A percentile compares a stretch with the other conserved stretches of the same genome.
Conservation (phyloP, 805 yeast genomes). For the Kuraishia hungarica region DNA sequence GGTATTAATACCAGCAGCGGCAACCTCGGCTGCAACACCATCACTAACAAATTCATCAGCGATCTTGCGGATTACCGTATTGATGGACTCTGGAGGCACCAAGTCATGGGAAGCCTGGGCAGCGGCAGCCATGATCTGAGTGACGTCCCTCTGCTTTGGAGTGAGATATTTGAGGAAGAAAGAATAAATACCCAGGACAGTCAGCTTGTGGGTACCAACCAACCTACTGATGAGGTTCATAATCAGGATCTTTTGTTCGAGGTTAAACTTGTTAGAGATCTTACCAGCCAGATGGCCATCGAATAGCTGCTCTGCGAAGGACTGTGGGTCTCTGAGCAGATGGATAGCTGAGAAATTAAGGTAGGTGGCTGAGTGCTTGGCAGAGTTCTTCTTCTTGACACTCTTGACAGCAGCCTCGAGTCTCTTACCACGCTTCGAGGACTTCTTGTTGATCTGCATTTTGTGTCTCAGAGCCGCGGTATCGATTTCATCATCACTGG, state of each 20-base stretch:
- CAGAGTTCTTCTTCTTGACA: slow-evolving; percentile 54
- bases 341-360: slow-evolving; percentile 94
- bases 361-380: slow-evolving; percentile 53
- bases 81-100: slow-evolving; percentile 90
- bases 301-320: slow-evolving; percentile 84
- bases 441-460: slow-evolving; percentile 75
- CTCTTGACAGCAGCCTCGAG: slow-evolving; percentile 66
- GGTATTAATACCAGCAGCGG: slow-evolving; percentile 95
- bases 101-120: slow-evolving; percentile 96
- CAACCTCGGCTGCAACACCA: slow-evolving; percentile 97
- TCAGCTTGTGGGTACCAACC: slow-evolving; percentile 90
- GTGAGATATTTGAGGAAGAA: slow-evolving; percentile 83
- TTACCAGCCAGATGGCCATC: slow-evolving; percentile 64
- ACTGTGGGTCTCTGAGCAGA: slow-evolving; percentile 92
- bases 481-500: slow-evolving; percentile 69
- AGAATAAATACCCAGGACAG: slow-evolving; percentile 83
- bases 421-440: slow-evolving; percentile 72
- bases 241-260: slow-evolving; percentile 84
- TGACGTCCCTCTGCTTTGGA: slow-evolving; percentile 90
- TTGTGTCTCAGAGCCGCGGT: slow-evolving; percentile 69
- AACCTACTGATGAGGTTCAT: slow-evolving; percentile 83
- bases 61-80: slow-evolving; percentile 75
- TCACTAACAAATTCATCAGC: slow-evolving; percentile 98
- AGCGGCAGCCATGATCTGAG: slow-evolving; percentile 92
- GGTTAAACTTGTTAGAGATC: slow-evolving; percentile 58